Evolutionary conservation across 1,284 basidiomycete species (phyloP), one percentile per base, ranked within the genome.

Genomic region (Austroboletus niveus): DNA sequence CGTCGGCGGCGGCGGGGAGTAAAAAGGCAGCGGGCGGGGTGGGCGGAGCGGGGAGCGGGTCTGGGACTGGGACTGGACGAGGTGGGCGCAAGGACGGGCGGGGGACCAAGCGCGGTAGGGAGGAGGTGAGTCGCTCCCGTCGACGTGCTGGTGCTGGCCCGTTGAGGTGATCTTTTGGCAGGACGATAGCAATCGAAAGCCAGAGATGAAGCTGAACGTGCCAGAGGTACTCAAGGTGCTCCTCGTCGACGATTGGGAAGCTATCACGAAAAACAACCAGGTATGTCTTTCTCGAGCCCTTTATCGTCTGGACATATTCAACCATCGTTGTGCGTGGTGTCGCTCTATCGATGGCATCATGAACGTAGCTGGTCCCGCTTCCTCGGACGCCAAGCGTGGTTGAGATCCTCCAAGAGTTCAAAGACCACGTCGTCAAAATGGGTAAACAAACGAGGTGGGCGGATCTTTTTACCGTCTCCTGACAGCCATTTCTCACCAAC

Each of bases 211-310:
- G 70, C 79, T 99, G 44, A 81, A 78, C 49, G 86, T 98, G 12
- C 97, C 96, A 0, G 95, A 98, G 61, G 70, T 81, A 14, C 79
- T 99, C 57, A 98, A 98, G 70, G 78, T 89, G 31, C 80, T 91
- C 53, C 78, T 99, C 14, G 95, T 99, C 1, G 95, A 99, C 63
- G 97, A 99, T 63, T 99, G 96, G 96, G 96, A 99, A 72, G 85
- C 88, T 15, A 85, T 99, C 40, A 99, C 96, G 48, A 98, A 98
- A 75, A 92, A 95, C 65, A 87, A 85, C 63, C 89, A 92, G 80
- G 93, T 88, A 45, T 42, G 74, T 56, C 30, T 41, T 40, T 34
- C 10, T 38, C 17, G 32, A 10, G 12, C n/a, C 11, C 34, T 27
- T 38, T n/a, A 31, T 22, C 45, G 3, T 24, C 22, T 7, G 31